Base-by-base conservation (phyloP, 1,139 yeast genomes). In the Wickerhamomyces sp. region DNA sequence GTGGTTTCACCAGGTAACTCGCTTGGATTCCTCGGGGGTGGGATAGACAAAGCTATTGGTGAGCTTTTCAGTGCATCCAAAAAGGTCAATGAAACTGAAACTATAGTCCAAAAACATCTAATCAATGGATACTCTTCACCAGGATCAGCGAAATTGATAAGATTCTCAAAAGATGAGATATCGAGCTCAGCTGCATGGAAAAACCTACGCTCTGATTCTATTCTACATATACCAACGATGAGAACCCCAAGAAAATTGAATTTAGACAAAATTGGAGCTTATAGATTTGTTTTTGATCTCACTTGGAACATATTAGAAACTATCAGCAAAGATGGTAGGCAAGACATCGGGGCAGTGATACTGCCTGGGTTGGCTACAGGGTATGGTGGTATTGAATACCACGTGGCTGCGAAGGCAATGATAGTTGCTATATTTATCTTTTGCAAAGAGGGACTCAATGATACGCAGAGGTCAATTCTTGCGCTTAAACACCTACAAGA, bases 1-100 rank as follows among this genome's bases (percentile, higher is more conserved):
- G 59, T 75, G 17, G 68, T 75, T 1, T 72, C 79, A 1, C 80
- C 81, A 0, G 79, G 79, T 1, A 75, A 75, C 46, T 70, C 77
- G 2, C 60, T 67, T 38, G 80, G 78, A 2, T 64, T 58, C 35
- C 56, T 75, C 47, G 73, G 73, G 5, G 81, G 80, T 3, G 79
- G 80, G 1, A 69, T 74, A 47, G 80, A 75, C 52, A 48, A 61
- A 25, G 71, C 67, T 0, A 47, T 74, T 17, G 49, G 48, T 14
- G 31, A 41, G 5, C 18, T 40, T 9, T 43, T 31, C 37, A 31
- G 40, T 30, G 31, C 44, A 30, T 26, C 22, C 5, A 7, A 20
- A 14, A 21, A 27, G 6, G 12, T 19, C 15, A 14, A 5, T 14
- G 14, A 24, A 14, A 12, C 20, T 4, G 36, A 33, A 13, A 5